Evolutionary conservation across 768 basidiomycete species (phyloP).

Genomic region (Lactarius trivialis): DNA sequence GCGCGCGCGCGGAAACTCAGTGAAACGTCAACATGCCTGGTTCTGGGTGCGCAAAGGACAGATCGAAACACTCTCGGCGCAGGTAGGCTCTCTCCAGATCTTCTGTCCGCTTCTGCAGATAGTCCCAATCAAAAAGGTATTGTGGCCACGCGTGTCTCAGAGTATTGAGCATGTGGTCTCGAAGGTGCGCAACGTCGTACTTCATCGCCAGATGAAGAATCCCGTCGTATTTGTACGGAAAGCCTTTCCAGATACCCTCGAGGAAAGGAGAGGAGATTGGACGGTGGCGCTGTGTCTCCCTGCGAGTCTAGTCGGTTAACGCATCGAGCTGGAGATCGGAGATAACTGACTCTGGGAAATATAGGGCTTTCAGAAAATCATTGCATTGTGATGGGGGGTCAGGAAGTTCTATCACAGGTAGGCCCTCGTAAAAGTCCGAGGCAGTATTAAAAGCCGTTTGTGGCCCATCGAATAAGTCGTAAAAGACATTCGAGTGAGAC

Average conservation of each 20-base stretch:
- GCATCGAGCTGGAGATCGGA: neutral
- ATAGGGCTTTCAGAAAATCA: conserved; percentile 17
- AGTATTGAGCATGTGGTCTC: conserved; percentile 10
- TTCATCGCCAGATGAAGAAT: conserved; percentile 19
- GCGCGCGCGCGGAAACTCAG: neutral
- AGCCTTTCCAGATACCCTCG: conserved; percentile 19
- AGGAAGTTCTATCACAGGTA: conserved; percentile 19
- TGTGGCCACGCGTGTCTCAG: conserved; percentile 18
- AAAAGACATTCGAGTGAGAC: conserved; percentile 16
- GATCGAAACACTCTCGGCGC: conserved; percentile 12
- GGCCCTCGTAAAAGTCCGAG: conserved; percentile 18
- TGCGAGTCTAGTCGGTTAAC: neutral
- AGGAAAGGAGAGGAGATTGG: conserved; percentile 19
- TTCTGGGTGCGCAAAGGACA: conserved; percentile 20
- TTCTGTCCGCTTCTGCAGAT: conserved; percentile 17
- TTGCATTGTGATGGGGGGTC: conserved; percentile 17
- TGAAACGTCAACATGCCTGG: conserved; percentile 9
- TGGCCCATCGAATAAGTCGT: conserved; percentile 15
- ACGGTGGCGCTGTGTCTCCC: conserved; percentile 16
- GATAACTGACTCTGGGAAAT: conserved; percentile 17
- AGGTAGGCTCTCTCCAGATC: conserved; percentile 17
- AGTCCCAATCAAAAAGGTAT: conserved; percentile 19
- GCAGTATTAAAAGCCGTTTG: conserved; percentile 10
- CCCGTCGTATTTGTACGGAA: conserved; percentile 16
- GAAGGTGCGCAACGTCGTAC: conserved; percentile 10